phyloP scores from a whole-genome alignment of 2,329 filamentous ascomycete genomes.

The Cercospora sp. region DNA sequence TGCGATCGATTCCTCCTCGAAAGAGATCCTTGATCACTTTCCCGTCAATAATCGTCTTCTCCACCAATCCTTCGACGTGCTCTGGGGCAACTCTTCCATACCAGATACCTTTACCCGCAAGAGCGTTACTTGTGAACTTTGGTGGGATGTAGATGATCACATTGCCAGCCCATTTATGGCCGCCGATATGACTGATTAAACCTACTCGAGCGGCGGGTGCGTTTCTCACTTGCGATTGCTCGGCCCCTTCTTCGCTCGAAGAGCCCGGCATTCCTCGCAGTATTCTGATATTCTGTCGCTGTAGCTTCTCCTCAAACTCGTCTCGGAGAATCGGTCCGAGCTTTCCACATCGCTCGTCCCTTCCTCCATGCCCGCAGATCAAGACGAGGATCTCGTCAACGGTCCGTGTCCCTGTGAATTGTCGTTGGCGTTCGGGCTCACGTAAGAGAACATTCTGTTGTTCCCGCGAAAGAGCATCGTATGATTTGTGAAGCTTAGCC shows the following conservation, averaged over 20 bases:
- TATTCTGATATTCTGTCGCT: constrained; percentile 52
- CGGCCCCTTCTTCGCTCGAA: constrained; percentile 32
- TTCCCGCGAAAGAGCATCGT: constrained; percentile 58
- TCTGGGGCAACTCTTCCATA: constrained; percentile 75
- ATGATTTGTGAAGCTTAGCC: constrained; percentile 60
- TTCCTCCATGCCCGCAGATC: constrained; percentile 81
- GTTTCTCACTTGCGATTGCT: constrained; percentile 9
- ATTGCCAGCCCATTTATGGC: constrained; percentile 84
- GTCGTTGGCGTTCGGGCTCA: constrained; percentile 50
- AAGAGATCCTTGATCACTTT: constrained; percentile 71
- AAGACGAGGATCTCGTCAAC: constrained; percentile 72
- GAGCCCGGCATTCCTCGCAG: constrained; percentile 42
- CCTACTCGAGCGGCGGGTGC: constrained; percentile 60
- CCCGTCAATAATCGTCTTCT: constrained; percentile 68
- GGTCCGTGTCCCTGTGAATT: constrained; percentile 59
- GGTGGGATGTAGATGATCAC: constrained; percentile 78
- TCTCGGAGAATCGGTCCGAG: constrained; percentile 70
- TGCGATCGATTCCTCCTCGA: constrained; percentile 62
- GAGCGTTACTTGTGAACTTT: constrained; percentile 49
- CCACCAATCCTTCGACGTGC: constrained; percentile 74
- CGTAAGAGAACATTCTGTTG: constrained; percentile 50
- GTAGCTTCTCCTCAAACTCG: constrained; percentile 68
- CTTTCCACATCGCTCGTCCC: constrained; percentile 80
- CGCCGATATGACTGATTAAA: constrained; percentile 76
- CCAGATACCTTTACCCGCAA: constrained; percentile 75